Percentiles rank a stretch among this genome's conserved stretches.
Conservation (phyloP, 1,284 basidiomycete species). For the Apiotrichum gamsii region DNA sequence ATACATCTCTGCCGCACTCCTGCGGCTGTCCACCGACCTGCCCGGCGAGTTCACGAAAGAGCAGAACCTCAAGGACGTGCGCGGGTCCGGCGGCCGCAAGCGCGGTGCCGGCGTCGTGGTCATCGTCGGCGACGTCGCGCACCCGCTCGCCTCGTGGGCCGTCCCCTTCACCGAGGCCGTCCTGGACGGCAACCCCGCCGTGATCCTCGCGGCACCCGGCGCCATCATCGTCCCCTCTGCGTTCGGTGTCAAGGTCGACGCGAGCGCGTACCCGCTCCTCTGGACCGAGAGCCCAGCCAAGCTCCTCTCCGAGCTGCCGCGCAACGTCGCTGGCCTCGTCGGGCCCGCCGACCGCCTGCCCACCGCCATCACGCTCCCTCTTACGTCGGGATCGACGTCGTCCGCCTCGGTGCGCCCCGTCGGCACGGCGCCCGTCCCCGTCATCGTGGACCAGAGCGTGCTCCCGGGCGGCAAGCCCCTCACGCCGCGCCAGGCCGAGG, state of each 20-base stretch:
- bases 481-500: not conserved
- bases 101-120: not conserved
- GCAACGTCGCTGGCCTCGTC: not conserved
- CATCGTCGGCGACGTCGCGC: not conserved
- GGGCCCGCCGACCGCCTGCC: not conserved
- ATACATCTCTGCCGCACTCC: not conserved
- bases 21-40: not conserved
- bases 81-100: not conserved
- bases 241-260: slow-evolving; percentile 1
- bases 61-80: not conserved
- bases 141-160: slow-evolving; percentile 10
- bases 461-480: slow-evolving; percentile 4
- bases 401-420: not conserved
- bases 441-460: slow-evolving; percentile 8
- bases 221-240: not conserved
- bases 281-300: not conserved
- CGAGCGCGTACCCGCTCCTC: slow-evolving; percentile 6
- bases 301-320: not conserved
- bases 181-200: slow-evolving; percentile 8
- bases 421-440: not conserved
- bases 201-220: slow-evolving; percentile 1
- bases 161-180: slow-evolving; percentile 5
- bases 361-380: too few species aligned
- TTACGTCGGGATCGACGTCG: not conserved
- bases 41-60: not conserved